Conservation (phyloP, 768 basidiomycete genomes). For the Boletus rufocinnamomeus region DNA sequence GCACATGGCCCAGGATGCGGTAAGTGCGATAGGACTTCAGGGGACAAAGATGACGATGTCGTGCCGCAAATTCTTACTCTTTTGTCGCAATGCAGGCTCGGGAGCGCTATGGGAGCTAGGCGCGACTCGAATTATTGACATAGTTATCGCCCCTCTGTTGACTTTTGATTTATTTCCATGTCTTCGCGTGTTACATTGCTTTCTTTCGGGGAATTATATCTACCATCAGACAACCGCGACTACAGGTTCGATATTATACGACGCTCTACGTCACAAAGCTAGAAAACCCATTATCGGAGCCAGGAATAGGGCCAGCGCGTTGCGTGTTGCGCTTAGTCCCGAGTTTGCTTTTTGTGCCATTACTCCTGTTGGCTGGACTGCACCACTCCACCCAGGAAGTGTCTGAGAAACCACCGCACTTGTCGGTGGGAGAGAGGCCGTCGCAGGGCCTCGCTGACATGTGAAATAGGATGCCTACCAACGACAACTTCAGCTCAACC, state of each 20-base stretch:
- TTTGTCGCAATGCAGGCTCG: conserved; percentile 34
- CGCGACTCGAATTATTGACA: conserved; percentile 14
- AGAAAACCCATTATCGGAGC: conserved; percentile 33
- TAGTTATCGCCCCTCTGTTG: conserved; percentile 10
- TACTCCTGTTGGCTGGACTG: conserved; percentile 14
- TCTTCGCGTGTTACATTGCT: conserved; percentile 14
- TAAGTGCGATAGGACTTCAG: conserved; percentile 37
- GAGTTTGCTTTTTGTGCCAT: conserved; percentile 26
- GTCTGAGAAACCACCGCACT: conserved; percentile 69
- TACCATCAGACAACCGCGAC: conserved; percentile 2
- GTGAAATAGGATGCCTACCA: conserved; percentile 67
- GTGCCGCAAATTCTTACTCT: conserved; percentile 28
- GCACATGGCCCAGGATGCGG: conserved; percentile 70
- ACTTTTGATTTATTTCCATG: conserved; percentile 17
- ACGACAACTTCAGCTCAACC: conserved; percentile 7
- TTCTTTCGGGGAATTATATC: conserved; percentile 24
- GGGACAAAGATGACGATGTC: conserved; percentile 24
- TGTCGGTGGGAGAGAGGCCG: conserved; percentile 54
- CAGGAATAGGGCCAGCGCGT: conserved; percentile 25
- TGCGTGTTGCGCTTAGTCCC: conserved; percentile 21
- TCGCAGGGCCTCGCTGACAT: conserved; percentile 68
- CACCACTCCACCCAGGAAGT: conserved; percentile 36
- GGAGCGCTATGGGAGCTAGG: conserved; percentile 37
- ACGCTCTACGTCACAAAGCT: conserved; percentile 19
- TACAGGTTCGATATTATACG: not conserved